Conservation (phyloP, 2,329 filamentous ascomycete genomes). For the Apiospora kogelbergensis region DNA sequence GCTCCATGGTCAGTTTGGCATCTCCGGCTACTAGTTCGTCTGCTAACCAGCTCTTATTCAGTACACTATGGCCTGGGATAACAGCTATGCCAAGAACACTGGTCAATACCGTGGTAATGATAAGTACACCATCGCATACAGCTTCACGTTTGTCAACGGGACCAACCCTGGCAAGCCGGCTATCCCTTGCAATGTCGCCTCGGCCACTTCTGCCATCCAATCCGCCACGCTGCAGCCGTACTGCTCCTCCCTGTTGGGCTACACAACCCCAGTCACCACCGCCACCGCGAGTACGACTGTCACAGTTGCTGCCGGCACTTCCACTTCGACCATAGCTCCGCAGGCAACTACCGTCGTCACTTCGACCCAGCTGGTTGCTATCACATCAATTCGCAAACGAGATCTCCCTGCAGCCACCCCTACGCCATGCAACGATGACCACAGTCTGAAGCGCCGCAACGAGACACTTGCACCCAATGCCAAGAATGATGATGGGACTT, state of each 20-base stretch:
- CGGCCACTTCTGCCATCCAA: slow-evolving; percentile 1
- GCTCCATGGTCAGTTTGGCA: slow-evolving; percentile 11
- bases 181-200: slow-evolving; percentile 3
- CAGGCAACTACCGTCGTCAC: not conserved
- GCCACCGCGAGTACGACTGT: not conserved
- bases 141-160: slow-evolving; percentile 1
- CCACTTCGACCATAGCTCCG: not conserved
- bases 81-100: slow-evolving; percentile 5
- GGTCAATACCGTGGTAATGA: not conserved
- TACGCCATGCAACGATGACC: not conserved
- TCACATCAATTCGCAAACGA: not conserved
- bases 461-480: not conserved
- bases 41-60: not conserved
- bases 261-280: not conserved
- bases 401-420: not conserved
- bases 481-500: not conserved
- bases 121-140: slow-evolving; percentile 7
- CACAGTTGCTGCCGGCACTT: not conserved
- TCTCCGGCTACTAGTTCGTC: not conserved
- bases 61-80: slow-evolving; percentile 7
- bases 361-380: slow-evolving; percentile 5
- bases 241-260: slow-evolving; percentile 8
- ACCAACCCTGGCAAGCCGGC: slow-evolving; percentile 7
- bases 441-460: not conserved
- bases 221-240: slow-evolving; percentile 10